Evolutionary conservation across 2,329 filamentous ascomycete genomes (phyloP), one percentile per base, ranked within the genome.

Genomic region (Teratosphaeria destructans): DNA sequence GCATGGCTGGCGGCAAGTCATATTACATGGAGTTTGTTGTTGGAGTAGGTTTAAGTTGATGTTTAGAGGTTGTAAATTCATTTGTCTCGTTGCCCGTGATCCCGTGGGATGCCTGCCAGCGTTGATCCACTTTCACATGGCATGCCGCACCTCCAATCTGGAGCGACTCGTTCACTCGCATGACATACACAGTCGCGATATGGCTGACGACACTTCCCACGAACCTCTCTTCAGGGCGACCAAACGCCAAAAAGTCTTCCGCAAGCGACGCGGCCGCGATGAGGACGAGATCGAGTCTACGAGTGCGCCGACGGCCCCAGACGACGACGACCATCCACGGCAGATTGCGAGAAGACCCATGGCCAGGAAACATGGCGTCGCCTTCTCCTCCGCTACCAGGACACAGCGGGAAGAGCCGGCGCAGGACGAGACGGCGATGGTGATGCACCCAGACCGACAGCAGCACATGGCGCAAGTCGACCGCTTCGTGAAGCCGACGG

Each of bases 401-500:
- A 39, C 58, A 3, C 19, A 35, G 19, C 27, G 57, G 34, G 47
- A 62, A 12, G 58, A 63, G 23, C 16, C 19, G 7, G 5, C 43
- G 16, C 54, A 63, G 12, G 61, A 56, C 5, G 68, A 66, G 47
- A 64, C 64, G 54, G 68, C 67, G 14, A 65, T 72, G 34, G 60
- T 68, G 61, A 70, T 68, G 59, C 72, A 68, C 60, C 72, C 65
- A 57, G 68, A 65, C 16, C 65, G 65, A 59, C 68, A 65, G n/a
- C 66, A 68, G 37, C 69, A 77, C 47, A 73, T 72, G 56, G 72
- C 74, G 7, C 78, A 78, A 61, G 71, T 71, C 54, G 76, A 79
- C 61, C 84, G 86, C 49, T 93, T 93, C 70, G 84, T 85, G 57
- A 82, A 85, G 60, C 87, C 89, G 72, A 90, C 86, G 0, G 88